Percentiles rank a stretch among this genome's conserved stretches.
phyloP scores from a whole-genome alignment of 2,329 filamentous ascomycete species.

The Neoscytalidium dimidiatum region DNA sequence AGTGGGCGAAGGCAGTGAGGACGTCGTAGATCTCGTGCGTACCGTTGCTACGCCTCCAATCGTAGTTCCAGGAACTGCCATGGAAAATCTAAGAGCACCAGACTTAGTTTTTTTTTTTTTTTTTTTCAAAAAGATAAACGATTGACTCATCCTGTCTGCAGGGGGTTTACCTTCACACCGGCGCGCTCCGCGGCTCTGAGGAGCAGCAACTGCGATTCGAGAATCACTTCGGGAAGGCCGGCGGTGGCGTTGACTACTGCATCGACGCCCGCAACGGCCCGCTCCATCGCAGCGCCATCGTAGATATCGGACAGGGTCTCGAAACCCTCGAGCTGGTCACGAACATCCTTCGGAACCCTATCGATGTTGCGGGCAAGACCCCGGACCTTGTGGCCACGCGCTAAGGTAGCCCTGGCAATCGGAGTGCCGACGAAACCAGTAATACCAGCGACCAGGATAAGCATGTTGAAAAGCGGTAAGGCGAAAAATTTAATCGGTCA shows the following conservation, averaged over 20 bases:
- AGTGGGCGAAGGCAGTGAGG: background rate
- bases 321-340: slow-evolving; percentile 30
- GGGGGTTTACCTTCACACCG: slow-evolving; percentile 26
- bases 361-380: background rate
- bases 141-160: background rate
- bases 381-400: background rate
- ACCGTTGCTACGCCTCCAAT: slow-evolving; percentile 28
- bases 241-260: slow-evolving; percentile 39
- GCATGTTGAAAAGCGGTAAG: background rate
- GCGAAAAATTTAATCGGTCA: no score
- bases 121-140: no score
- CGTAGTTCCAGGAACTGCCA: slow-evolving; percentile 35
- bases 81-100: slow-evolving; percentile 25
- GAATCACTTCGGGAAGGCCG: slow-evolving; percentile 25
- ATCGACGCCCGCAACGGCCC: slow-evolving; percentile 36
- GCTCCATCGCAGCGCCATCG: slow-evolving; percentile 36
- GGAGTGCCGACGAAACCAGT: background rate
- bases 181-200: slow-evolving; percentile 41
- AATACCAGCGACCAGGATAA: slow-evolving; percentile 7
- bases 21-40: background rate
- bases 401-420: background rate
- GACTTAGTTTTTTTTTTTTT: no score
- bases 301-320: slow-evolving; percentile 28
- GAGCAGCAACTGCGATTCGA: slow-evolving; percentile 41
- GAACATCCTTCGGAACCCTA: background rate